Evolutionary conservation across 2,329 filamentous ascomycete species (phyloP), one percentile per base, ranked within the genome.

Genomic region (Fusarium pseudograminearum): DNA sequence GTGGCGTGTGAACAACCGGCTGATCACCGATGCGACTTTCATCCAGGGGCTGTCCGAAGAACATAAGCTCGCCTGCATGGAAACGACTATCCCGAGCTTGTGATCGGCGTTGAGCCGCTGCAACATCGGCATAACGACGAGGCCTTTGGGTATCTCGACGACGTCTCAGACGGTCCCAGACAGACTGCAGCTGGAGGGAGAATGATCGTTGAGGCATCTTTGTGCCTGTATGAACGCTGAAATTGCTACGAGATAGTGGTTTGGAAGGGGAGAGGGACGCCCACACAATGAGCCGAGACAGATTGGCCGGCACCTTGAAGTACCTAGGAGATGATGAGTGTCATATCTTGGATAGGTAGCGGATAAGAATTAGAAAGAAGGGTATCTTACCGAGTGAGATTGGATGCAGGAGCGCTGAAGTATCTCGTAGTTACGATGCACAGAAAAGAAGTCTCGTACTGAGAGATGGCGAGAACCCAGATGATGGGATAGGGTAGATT

Each of bases 201-300:
- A 67, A 22, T 15, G 40, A 45, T 34, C 28, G 38, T 1, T 42
- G 44, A 24, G 51, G 33, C 52, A 67, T 67, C 8, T 28, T 24
- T 33, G 36, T 28, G 2, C 16, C 14, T 20, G n/a, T 15, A 9
- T 9, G 10, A 16, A 14, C 16, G 10, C 24, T 16, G 6, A 11
- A 28, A 7, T 18, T 16, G 12, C 7, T 28, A 18, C n/a, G 2
- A 3, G n/a, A 8, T 46, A 5, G 5, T 12, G 14, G 7, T 15
- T 46, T 22, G 24, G 14, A 16, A 22, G 18, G 16, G 22, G 14
- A 28, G 10, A 15, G 20, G 12, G 6, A 9, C 26, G 9, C 16
- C 14, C 9, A n/a, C 18, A 8, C 14, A 20, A 40, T 11, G 15
- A 20, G 18, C 2, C 16, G 4, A 51, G 4, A 10, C 14, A 26